These are phyloP conservation scores for Cubamyces sp. DNA, from an alignment of 768 basidiomycete genomes.

Conservation along the genomic window DNA sequence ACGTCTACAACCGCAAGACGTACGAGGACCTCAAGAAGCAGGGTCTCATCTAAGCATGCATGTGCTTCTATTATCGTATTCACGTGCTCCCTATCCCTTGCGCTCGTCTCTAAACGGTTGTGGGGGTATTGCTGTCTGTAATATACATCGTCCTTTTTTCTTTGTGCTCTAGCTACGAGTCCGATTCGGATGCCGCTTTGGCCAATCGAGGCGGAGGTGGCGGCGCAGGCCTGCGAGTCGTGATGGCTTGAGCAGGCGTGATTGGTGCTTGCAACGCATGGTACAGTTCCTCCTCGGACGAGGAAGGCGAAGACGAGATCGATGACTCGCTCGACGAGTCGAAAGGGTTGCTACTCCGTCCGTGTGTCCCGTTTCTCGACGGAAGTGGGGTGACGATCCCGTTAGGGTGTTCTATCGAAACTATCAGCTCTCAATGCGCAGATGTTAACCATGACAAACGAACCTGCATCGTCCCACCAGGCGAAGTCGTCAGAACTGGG, in stretches of 20 bases:
- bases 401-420: conserved; percentile 55
- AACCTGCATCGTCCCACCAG: conserved; percentile 84
- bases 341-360: conserved; percentile 63
- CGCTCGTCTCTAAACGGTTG: not conserved
- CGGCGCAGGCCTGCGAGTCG: conserved; percentile 46
- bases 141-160: conserved; percentile 15
- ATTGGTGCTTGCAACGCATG: conserved; percentile 76
- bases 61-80: not conserved
- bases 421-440: not conserved
- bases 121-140: conserved; percentile 5
- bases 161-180: conserved; percentile 2
- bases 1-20: conserved; percentile 98
- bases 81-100: conserved; percentile 2
- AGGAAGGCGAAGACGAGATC: conserved; percentile 75
- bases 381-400: conserved; percentile 53
- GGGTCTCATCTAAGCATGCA: conserved; percentile 66
- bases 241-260: conserved; percentile 35
- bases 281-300: conserved; percentile 86
- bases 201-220: conserved; percentile 47
- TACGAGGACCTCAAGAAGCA: conserved; percentile 97
- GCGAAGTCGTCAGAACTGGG: conserved; percentile 76
- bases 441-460: conserved; percentile 15
- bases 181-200: conserved; percentile 24
- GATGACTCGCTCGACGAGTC: conserved; percentile 69
- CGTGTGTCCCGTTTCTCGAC: conserved; percentile 24